Conservation (phyloP, 2,329 filamentous ascomycete species). For the Botrytis galanthina region DNA sequence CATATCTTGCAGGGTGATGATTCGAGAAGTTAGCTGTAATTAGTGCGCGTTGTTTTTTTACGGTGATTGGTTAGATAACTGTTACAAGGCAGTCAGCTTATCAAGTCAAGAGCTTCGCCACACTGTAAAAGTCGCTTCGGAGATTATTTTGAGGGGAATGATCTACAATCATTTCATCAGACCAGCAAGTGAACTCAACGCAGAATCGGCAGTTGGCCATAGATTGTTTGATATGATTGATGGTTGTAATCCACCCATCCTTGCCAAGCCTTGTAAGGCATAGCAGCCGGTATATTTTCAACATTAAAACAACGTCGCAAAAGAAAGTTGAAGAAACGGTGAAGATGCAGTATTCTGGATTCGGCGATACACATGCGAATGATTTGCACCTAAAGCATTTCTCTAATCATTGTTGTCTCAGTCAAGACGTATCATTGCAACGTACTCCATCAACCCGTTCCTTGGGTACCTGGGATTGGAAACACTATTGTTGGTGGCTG, state of each 20-base stretch:
- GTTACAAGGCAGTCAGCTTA: not conserved
- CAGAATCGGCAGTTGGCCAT: not conserved
- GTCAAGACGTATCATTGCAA: not conserved
- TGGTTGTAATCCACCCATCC: not conserved
- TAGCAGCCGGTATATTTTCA: not conserved
- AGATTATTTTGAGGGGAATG: not conserved
- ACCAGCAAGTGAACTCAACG: not conserved
- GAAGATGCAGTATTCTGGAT: not conserved
- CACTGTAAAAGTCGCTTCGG: not conserved
- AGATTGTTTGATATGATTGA: not conserved
- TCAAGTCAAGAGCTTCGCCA: not conserved
- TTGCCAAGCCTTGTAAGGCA: not conserved
- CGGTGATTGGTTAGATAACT: not conserved
- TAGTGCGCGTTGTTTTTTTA: not conserved
- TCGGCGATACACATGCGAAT: not conserved
- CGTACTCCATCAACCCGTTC: not conserved
- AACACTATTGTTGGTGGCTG: not conserved
- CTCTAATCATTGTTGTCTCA: not conserved
- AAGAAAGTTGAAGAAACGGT: not conserved
- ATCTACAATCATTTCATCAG: not conserved
- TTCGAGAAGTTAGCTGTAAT: not conserved
- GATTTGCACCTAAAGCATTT: not conserved
- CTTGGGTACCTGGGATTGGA: not conserved
- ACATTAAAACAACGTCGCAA: not conserved
- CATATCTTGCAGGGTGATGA: not conserved